Evolutionary conservation across 768 basidiomycete species (phyloP).

Genomic region (Russula sp.): DNA sequence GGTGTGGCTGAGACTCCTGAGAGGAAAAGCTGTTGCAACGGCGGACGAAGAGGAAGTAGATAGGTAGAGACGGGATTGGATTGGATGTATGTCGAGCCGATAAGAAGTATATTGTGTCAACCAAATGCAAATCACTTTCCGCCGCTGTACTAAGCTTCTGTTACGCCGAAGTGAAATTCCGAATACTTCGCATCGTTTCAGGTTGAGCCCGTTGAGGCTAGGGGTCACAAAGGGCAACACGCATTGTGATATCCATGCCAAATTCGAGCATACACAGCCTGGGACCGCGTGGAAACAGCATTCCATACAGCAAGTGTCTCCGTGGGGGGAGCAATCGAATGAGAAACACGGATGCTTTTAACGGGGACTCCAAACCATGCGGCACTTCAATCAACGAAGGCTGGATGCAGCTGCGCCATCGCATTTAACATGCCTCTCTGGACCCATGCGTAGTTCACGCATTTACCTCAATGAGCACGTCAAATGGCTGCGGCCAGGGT

Average conservation of each 20-base stretch:
- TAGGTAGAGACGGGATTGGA: not conserved
- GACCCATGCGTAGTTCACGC: not conserved
- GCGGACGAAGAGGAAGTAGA: conserved; percentile 7
- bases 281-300: conserved; percentile 14
- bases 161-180: not conserved
- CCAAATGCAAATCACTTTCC: not conserved
- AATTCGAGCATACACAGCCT: not conserved
- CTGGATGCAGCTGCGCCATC: not conserved
- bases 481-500: not conserved
- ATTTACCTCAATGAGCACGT: not conserved
- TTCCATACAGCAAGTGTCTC: not conserved
- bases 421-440: not conserved
- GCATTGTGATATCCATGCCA: not conserved
- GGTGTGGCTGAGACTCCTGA: conserved; percentile 58
- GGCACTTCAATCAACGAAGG: not conserved
- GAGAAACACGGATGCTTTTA: not conserved
- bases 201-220: not conserved
- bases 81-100: not conserved
- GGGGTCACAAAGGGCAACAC: not conserved
- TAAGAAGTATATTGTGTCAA: not conserved
- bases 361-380: conserved; percentile 4
- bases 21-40: conserved; percentile 25
- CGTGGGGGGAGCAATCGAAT: not conserved
- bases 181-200: not conserved
- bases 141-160: not conserved